Conservation (phyloP, 2,329 filamentous ascomycete species). For the Colletotrichum scovillei region DNA sequence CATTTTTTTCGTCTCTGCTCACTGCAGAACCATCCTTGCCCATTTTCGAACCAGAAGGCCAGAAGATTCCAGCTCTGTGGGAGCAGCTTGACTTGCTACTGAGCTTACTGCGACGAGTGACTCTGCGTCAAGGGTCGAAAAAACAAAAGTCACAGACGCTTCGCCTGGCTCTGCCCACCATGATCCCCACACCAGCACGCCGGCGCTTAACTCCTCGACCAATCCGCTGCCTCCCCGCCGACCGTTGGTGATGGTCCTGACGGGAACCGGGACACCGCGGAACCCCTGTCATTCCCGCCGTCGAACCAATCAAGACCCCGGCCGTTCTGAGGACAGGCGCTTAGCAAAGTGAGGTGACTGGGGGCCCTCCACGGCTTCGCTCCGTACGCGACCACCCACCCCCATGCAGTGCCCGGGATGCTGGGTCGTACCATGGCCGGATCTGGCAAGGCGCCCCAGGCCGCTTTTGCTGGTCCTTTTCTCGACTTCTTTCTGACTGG, state of each 20-base stretch:
- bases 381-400: slow-evolving; percentile 12
- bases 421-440: slow-evolving; percentile 34
- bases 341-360: slow-evolving; percentile 32
- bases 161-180: neutral
- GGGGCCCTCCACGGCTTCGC: slow-evolving; percentile 10
- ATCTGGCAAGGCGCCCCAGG: slow-evolving; percentile 18
- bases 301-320: slow-evolving; percentile 23
- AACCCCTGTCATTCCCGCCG: slow-evolving; percentile 2
- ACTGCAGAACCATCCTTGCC: neutral
- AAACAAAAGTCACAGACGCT: slow-evolving; percentile 17
- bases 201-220: slow-evolving; percentile 34
- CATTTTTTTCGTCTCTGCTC: neutral
- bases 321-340: slow-evolving; percentile 27
- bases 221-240: slow-evolving; percentile 13
- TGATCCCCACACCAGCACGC: slow-evolving; percentile 21
- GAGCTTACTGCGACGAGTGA: neutral
- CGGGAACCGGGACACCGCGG: slow-evolving; percentile 15
- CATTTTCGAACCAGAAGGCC: neutral
- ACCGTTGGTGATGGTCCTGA: slow-evolving; percentile 26
- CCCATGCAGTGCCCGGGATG: slow-evolving; percentile 38
- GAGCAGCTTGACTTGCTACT: neutral
- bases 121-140: slow-evolving; percentile 8
- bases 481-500: neutral
- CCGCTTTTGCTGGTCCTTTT: slow-evolving; percentile 20
- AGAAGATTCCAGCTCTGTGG: neutral